Evolutionary conservation across 345 rosid species (phyloP).

Genomic region (Carallia brachiata): DNA sequence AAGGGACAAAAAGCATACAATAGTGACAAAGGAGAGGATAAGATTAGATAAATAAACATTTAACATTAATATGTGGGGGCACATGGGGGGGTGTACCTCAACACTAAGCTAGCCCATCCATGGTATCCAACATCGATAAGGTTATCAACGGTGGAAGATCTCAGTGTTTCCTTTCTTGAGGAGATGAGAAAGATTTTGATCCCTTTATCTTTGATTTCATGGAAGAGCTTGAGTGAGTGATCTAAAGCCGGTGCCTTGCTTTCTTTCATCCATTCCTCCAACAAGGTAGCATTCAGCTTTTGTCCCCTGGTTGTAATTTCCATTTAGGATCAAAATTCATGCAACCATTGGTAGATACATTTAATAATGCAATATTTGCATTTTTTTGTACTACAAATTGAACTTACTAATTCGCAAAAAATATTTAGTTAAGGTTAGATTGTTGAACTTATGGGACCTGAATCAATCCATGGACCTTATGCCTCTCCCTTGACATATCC

Average conservation of each 20-base stretch:
- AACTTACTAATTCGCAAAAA: too few relatives aligned
- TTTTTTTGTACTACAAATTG: not conserved
- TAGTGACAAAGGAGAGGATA: not conserved
- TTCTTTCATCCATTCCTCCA: constrained; percentile 64
- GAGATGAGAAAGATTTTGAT: constrained; percentile 74
- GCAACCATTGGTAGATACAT: too few relatives aligned
- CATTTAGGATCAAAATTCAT: not conserved
- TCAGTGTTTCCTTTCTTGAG: constrained; percentile 61
- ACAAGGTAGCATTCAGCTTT: constrained; percentile 45
- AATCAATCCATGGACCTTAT: too few relatives aligned
- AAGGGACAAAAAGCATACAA: not conserved
- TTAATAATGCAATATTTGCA: not conserved
- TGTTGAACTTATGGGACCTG: too few relatives aligned
- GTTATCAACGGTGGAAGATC: constrained; percentile 77
- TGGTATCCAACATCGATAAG: constrained; percentile 79
- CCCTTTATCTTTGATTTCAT: constrained; percentile 60
- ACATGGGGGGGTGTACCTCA: constrained; percentile 44
- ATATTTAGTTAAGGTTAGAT: too few relatives aligned
- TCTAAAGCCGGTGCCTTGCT: constrained; percentile 64
- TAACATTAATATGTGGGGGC: too few relatives aligned
- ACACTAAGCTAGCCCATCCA: constrained; percentile 67
- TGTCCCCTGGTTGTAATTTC: constrained; percentile 51
- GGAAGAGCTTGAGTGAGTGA: constrained; percentile 52
- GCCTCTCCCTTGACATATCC: too few relatives aligned
- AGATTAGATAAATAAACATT: not conserved